Base-by-base conservation (phyloP, 495 filamentous ascomycete species). In the Coniosporium apollinis region DNA sequence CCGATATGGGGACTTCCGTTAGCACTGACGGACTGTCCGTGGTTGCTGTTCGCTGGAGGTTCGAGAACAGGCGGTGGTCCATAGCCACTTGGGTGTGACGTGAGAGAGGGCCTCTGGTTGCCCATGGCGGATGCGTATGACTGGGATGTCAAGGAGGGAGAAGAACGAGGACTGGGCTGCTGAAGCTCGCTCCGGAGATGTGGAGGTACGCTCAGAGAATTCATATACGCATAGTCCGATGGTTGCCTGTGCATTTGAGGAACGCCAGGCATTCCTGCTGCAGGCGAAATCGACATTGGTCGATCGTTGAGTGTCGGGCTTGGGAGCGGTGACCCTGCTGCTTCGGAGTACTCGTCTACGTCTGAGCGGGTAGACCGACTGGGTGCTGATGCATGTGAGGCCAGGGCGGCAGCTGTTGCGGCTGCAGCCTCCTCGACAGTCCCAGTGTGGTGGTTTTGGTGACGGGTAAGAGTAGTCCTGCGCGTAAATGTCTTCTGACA, bases 401-500 rank as follows among this genome's bases (percentile, higher is more conserved):
- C 75, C 47, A 86, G 64, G 29, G 76, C 77, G 19, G 85, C 84
- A 25, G 84, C 85, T 0, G 83, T 93, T 6, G 86, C 83, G 3
- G 74, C 79, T 4, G 82, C 84, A 5, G 89, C 80, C 52, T 97
- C 89, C 50, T 94, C 89, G 14, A 97, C 76, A 0, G 86, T 96
- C 4, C 86, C 89, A 19, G 82, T 89, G 49, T 97, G 89, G 38
- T 91, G 82, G 39, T 93, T 93, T 58, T 94, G 84, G 53, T 97
- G 89, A 20, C 89, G 74, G 5, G 91, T 97, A 41, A 97, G 60
- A 0, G 89, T 97, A 3, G 89, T 97, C 24, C 86, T 74, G 22
- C 89, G 75, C 2, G 89, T 97, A 53, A 97, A 97, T 0, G 91
- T 97, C 67, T 97, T 97, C 52, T 94, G 85, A 56, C 89, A 97